Percentiles rank a stretch among this genome's conserved stretches.
phyloP scores from a whole-genome alignment of 768 basidiomycete genomes.

The Lactarius psammicola region DNA sequence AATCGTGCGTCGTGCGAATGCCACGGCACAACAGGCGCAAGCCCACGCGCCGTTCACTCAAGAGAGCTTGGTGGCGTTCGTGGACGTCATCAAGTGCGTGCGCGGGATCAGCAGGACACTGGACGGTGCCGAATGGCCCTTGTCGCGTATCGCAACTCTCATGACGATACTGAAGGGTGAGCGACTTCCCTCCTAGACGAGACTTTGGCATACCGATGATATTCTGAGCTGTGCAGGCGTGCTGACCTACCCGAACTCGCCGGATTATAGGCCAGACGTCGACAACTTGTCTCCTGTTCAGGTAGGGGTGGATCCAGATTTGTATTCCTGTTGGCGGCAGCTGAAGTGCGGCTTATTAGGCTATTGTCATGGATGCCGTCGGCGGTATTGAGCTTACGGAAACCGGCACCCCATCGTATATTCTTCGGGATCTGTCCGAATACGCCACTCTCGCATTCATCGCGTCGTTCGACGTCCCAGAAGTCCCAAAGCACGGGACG shows the following conservation, averaged over 20 bases:
- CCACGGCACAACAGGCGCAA: conserved; percentile 15
- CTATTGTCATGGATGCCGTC: conserved; percentile 69
- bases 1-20: conserved; percentile 38
- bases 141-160: conserved; percentile 62
- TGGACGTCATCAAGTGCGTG: conserved; percentile 66
- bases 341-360: conserved; percentile 39
- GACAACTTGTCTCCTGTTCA: conserved; percentile 80
- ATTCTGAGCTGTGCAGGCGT: conserved; percentile 45
- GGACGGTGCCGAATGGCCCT: conserved; percentile 60
- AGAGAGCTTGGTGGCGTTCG: conserved; percentile 79
- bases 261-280: conserved; percentile 86
- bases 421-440: conserved; percentile 83
- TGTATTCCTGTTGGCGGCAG: neutral
- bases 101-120: conserved; percentile 49
- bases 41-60: conserved; percentile 60
- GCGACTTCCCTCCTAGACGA: conserved; percentile 14
- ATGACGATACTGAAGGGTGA: conserved; percentile 77
- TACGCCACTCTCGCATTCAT: conserved; percentile 86
- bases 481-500: conserved; percentile 20
- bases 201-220: neutral
- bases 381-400: conserved; percentile 62
- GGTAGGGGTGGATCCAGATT: conserved; percentile 40
- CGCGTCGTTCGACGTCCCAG: conserved; percentile 64
- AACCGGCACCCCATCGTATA: conserved; percentile 61
- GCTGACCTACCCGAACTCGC: conserved; percentile 75